Base-by-base conservation (phyloP, 179 eudicot genomes). In the Heliamphora pulchella region DNA sequence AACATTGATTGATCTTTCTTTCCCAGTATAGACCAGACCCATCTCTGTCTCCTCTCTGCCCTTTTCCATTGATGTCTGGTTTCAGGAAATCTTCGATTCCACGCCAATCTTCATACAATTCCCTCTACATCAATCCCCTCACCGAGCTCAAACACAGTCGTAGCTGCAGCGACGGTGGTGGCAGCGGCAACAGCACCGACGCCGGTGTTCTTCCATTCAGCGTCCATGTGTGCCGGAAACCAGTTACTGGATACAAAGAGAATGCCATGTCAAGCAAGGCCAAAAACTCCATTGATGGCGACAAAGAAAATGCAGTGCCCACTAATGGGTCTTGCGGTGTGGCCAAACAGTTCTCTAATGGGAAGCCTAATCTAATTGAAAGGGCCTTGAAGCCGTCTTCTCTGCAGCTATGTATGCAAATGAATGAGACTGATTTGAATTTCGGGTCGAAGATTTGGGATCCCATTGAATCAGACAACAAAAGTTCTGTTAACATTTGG, bases 321-420 rank as follows among this genome's bases (percentile, higher is more conserved):
- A 85, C 67, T 0, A 59, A 44, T 39, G 78, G 76, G 17, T 51
- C 10, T 72, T 72, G 58, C 22, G 74, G 71, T n/a, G 80, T 55
- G 61, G 68, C 75, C 46, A 81, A 86, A 64, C 82, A 87, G 76
- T 46, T 58, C 74, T 77, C 83, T 31, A 85, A 78, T 81, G 86
- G 83, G 82, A 90, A 87, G 44, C 43, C 81, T 14, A 65, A 80
- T 76, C 55, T 80, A 63, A 91, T 81, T 76, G 92, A 86, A 2
- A 83, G 82, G 62, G 84, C 82, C 3, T 83, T 91, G 75, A 94
- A 87, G 88, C 89, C 93, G 5, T 84, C 97, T 71, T 96, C 99
- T 39, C 89, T 96, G 65, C 94, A 91, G 84, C 79, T 92, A 0
- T 94, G 98, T 70, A 94, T 94, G 83, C 94, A 91, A 64, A 79